A percentile compares a stretch with the other conserved stretches of the same genome.
These are phyloP conservation scores for Blastosporella zonata DNA, from an alignment of 1,284 basidiomycete genomes.

Conservation along the genomic window DNA sequence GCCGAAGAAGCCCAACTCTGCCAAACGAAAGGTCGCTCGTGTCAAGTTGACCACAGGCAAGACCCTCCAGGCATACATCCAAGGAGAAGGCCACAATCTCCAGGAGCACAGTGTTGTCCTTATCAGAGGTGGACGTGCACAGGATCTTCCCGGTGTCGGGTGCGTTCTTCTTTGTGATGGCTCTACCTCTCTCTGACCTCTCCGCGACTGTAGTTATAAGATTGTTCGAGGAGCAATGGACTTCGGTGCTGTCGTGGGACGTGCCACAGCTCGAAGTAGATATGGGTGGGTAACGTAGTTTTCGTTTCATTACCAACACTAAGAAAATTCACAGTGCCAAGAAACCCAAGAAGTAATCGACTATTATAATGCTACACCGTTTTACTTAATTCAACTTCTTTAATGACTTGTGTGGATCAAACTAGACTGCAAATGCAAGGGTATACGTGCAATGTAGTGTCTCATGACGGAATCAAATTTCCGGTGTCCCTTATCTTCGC, in stretches of 20 bases:
- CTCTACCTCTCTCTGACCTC: background rate
- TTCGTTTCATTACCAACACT: background rate
- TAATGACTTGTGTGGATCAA: slow-evolving; percentile 2
- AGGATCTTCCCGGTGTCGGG: slow-evolving; percentile 97
- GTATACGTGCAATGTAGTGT: slow-evolving; percentile 9
- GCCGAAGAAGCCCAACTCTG: slow-evolving; percentile 99
- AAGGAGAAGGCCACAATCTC: slow-evolving; percentile 96
- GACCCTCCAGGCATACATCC: slow-evolving; percentile 91
- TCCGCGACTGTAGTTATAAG: slow-evolving; percentile 71
- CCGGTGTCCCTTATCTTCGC: slow-evolving; percentile 56
- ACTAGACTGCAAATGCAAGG: slow-evolving; percentile 9
- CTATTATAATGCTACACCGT: slow-evolving; percentile 10
- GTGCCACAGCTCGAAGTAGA: slow-evolving; percentile 82
- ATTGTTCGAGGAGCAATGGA: slow-evolving; percentile 92
- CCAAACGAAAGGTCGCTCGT: slow-evolving; percentile 94
- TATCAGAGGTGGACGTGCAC: slow-evolving; percentile 90
- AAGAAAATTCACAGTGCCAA: slow-evolving; percentile 51
- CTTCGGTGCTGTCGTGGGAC: slow-evolving; percentile 86
- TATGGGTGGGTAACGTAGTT: slow-evolving; percentile 73
- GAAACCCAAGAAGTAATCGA: slow-evolving; percentile 73
- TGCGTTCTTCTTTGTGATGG: slow-evolving; percentile 40
- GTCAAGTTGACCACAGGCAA: slow-evolving; percentile 92
- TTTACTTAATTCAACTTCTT: background rate
- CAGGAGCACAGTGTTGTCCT: slow-evolving; percentile 98
- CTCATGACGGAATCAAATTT: slow-evolving; percentile 35